Evolutionary conservation across 768 basidiomycete genomes (phyloP), one percentile per base, ranked within the genome.

Genomic region (Pleurotus platypus): DNA sequence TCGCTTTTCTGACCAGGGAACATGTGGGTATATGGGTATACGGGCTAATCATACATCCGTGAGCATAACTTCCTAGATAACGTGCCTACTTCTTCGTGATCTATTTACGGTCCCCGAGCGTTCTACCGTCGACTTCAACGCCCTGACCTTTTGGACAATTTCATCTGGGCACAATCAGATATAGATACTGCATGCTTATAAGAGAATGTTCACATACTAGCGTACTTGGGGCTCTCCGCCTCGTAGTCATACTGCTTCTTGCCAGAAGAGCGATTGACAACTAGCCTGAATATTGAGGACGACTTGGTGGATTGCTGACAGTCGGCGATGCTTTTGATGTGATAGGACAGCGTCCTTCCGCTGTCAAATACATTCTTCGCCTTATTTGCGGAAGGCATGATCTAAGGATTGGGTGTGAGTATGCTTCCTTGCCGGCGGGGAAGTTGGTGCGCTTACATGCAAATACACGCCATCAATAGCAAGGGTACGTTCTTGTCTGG

Each of bases 171-270:
- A 15, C 9, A 15, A 58, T 57, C 48, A 61, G 24, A 22, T 48
- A 30, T 48, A 50, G 43, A 56, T 54, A 42, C 57, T 59, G 38
- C 20, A 55, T 20, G 46, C 13, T 49, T 16, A 13, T 15, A 43
- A 46, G 38, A 56, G 12, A 48, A 20, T 15, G 9, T 18, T 26
- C 38, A 71, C 89, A 63, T 66, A 90, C 91, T 81, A 47, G 95
- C 93, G 56, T 85, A 67, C 69, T 86, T 88, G 1, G 89, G 79
- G 62, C 75, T 93, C 70, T 96, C 95, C 0, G 94, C 96, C 72
- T 99, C 97, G 67, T 97, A 98, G 64, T 98, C 96, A 67, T 98
- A 98, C 39, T 94, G 79, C 78, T 98, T 99, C 62, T 87, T 89
- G 42, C 84, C 79, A 42, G 81, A 80, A 38, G 83, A 81, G 60